phyloP scores from a whole-genome alignment of 441 rosid species.

The Gossypium schwendimanii region DNA sequence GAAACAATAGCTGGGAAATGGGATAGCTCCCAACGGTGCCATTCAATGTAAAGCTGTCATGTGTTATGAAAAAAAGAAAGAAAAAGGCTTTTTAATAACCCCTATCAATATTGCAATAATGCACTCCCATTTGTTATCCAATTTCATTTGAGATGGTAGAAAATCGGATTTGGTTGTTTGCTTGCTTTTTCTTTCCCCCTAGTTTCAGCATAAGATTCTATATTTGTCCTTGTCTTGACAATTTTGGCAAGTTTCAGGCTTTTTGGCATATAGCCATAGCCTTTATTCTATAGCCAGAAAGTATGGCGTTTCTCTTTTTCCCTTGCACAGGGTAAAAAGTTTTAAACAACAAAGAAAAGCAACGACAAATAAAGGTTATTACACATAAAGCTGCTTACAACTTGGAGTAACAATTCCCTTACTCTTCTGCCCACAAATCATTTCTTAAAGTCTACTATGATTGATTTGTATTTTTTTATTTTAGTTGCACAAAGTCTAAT shows the following conservation, averaged over 20 bases:
- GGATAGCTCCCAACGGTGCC: too few species aligned
- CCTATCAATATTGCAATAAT: background rate
- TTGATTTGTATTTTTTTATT: background rate
- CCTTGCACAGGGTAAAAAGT: background rate
- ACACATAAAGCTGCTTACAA: too few species aligned
- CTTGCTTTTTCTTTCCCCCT: background rate
- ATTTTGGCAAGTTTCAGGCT: background rate
- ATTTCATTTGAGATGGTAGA: background rate
- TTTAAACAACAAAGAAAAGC: too few species aligned
- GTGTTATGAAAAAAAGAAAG: background rate
- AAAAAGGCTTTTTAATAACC: background rate
- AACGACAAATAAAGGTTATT: too few species aligned
- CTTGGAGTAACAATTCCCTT: too few species aligned
- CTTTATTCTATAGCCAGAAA: background rate
- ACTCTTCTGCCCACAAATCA: too few species aligned
- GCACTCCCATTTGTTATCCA: background rate
- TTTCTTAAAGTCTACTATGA: background rate
- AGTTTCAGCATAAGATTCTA: background rate
- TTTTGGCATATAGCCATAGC: background rate
- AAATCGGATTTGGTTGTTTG: background rate
- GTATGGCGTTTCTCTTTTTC: background rate
- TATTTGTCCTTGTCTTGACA: background rate
- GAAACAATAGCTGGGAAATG: too few species aligned
- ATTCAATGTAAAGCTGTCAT: background rate
- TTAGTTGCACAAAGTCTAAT: background rate